Evolutionary conservation across 2,329 filamentous ascomycete species (phyloP).

Genomic region (Nemania serpens): DNA sequence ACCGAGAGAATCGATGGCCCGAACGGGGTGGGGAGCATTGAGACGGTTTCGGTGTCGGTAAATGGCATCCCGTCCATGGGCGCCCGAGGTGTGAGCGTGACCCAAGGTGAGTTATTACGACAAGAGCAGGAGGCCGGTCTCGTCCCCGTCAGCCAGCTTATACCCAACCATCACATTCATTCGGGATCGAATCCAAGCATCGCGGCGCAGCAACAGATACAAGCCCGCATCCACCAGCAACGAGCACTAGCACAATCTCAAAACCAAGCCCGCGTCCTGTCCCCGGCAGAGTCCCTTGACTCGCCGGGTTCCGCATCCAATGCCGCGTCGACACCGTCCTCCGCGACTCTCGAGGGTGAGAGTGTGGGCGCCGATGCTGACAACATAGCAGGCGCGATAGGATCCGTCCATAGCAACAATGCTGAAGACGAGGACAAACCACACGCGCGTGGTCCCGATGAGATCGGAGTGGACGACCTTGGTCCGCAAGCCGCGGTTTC

Average conservation of each 20-base stretch:
- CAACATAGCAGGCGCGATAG: conserved; percentile 42
- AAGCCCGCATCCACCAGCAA: conserved; percentile 32
- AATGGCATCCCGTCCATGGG: conserved; percentile 67
- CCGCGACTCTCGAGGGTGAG: conserved; percentile 28
- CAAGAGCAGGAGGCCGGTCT: conserved; percentile 85
- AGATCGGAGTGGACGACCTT: conserved; percentile 85
- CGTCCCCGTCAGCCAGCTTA: conserved; percentile 68
- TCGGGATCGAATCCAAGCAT: conserved; percentile 31
- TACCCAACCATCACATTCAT: conserved; percentile 46
- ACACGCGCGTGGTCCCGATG: conserved; percentile 81
- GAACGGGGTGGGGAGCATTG: conserved; percentile 77
- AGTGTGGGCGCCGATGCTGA: conserved; percentile 37
- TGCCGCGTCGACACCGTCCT: conserved; percentile 27
- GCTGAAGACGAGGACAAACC: conserved; percentile 68
- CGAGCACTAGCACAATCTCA: conserved; percentile 35
- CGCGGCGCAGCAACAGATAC: conserved; percentile 30
- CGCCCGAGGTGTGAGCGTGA: conserved; percentile 61
- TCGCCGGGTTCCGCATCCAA: conserved; percentile 25
- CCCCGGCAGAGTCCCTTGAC: conserved; percentile 27
- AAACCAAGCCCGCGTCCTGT: conserved; percentile 30
- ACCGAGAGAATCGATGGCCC: conserved; percentile 82
- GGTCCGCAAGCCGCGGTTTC: conserved; percentile 66
- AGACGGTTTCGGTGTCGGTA: conserved; percentile 77
- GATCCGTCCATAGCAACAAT: conserved; percentile 43
- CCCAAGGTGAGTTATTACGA: conserved; percentile 82